A percentile compares a stretch with the other conserved stretches of the same genome.
These are phyloP conservation scores for Bolboschoenoplectus hybrid DNA, from an alignment of 202 grass and related monocot species.

Conservation along the genomic window DNA sequence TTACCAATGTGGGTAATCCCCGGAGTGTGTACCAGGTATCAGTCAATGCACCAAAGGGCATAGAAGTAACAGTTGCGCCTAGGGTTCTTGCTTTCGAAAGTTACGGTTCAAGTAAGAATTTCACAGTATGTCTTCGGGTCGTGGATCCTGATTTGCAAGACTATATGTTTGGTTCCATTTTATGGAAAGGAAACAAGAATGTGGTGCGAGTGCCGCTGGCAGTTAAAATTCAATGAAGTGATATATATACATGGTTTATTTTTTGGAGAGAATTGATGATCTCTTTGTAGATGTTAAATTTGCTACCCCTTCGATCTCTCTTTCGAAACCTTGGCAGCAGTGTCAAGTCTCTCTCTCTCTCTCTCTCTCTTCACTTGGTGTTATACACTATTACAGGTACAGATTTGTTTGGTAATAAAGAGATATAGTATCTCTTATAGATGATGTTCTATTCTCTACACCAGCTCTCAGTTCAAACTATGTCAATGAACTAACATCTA, in stretches of 20 bases:
- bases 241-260: conserved; percentile 22
- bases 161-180: conserved; percentile 63
- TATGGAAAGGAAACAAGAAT: conserved; percentile 47
- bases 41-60: conserved; percentile 51
- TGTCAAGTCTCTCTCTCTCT: not conserved
- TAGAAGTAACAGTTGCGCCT: conserved; percentile 65
- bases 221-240: conserved; percentile 36
- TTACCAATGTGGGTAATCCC: conserved; percentile 57
- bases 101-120: conserved; percentile 52
- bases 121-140: conserved; percentile 57
- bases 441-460: not conserved
- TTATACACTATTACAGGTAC: not conserved
- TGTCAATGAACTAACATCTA: not conserved
- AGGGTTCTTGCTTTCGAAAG: conserved; percentile 44
- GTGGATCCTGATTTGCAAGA: conserved; percentile 39
- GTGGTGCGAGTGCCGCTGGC: conserved; percentile 50
- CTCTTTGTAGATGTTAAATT: not conserved
- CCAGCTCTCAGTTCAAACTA: not conserved
- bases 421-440: not conserved
- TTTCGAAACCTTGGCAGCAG: not conserved
- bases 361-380: not conserved
- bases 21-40: conserved; percentile 42
- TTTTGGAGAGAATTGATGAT: not conserved
- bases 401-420: not conserved
- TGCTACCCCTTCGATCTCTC: not conserved